Evolutionary conservation across 2,329 filamentous ascomycete genomes (phyloP).

Genomic region (Alternaria arbusti): DNA sequence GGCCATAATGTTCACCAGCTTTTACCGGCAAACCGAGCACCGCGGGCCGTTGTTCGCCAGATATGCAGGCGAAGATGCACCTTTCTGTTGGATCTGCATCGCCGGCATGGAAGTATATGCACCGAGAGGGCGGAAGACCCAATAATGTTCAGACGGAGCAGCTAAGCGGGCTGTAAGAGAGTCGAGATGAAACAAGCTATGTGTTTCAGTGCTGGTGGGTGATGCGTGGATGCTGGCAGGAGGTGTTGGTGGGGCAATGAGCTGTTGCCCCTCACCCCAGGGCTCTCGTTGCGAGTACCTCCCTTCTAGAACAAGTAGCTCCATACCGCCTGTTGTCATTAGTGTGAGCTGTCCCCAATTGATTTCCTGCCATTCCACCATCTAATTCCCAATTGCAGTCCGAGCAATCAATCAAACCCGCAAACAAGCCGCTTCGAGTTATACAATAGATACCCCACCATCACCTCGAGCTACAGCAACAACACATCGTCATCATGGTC

Average conservation of each 20-base stretch:
- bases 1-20: not conserved
- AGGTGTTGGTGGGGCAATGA: constrained; percentile 21
- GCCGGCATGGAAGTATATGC: not conserved
- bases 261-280: constrained; percentile 26
- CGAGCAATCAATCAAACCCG: not conserved
- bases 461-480: constrained; percentile 9
- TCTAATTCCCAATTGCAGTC: not conserved
- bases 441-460: constrained; percentile 4
- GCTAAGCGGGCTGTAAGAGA: constrained; percentile 14
- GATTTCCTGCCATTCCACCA: not conserved
- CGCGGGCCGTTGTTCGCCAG: constrained; percentile 7
- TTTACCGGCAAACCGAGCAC: not conserved
- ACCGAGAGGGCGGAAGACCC: constrained; percentile 1
- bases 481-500: constrained; percentile 61
- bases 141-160: not conserved
- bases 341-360: constrained; percentile 7
- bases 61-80: constrained; percentile 10
- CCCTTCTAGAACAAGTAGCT: constrained; percentile 10
- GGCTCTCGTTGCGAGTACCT: constrained; percentile 17
- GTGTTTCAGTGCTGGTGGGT: constrained; percentile 16
- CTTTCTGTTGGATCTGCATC: not conserved
- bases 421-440: not conserved
- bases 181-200: constrained; percentile 26
- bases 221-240: constrained; percentile 20
- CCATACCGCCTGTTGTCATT: constrained; percentile 13